Percentiles rank a stretch among this genome's conserved stretches.
phyloP scores from a whole-genome alignment of 805 yeast species.

The Schwanniomyces occidentalis region DNA sequence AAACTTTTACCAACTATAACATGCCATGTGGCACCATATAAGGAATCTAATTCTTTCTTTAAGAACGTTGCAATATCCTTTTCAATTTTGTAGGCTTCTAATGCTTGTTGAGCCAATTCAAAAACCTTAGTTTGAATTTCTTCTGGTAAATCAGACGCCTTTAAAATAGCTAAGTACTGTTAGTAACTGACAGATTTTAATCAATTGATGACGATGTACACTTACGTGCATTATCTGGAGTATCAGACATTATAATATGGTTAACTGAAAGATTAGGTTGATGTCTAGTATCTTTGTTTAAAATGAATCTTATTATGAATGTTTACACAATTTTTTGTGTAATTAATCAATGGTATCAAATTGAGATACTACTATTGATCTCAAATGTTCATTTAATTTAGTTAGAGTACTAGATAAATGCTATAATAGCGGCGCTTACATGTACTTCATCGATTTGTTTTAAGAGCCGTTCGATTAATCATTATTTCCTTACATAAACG shows the following conservation, averaged over 20 bases:
- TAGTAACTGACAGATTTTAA: slow-evolving; percentile 8
- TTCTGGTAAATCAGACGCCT: slow-evolving; percentile 48
- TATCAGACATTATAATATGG: slow-evolving; percentile 5
- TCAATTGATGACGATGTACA: not conserved
- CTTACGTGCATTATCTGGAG: slow-evolving; percentile 10
- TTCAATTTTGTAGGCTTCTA: slow-evolving; percentile 44
- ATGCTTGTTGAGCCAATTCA: slow-evolving; percentile 46
- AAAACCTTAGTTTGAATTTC: slow-evolving; percentile 54
- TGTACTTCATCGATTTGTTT: too few relatives aligned
- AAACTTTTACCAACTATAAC: slow-evolving; percentile 78
- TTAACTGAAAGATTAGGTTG: too few relatives aligned
- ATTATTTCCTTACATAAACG: too few relatives aligned
- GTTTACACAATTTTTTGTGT: too few relatives aligned
- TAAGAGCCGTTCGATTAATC: too few relatives aligned
- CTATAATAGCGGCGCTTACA: too few relatives aligned
- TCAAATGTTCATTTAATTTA: too few relatives aligned
- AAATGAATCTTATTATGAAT: too few relatives aligned
- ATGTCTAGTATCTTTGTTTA: too few relatives aligned
- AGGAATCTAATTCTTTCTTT: slow-evolving; percentile 66
- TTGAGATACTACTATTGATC: too few relatives aligned
- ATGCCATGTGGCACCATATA: slow-evolving; percentile 76
- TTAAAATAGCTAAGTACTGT: slow-evolving; percentile 33
- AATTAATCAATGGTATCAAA: too few relatives aligned
- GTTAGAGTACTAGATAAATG: too few relatives aligned
- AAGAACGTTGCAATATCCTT: slow-evolving; percentile 66